Evolutionary conservation across 1,284 basidiomycete species (phyloP).

Genomic region (Boletus sp.): DNA sequence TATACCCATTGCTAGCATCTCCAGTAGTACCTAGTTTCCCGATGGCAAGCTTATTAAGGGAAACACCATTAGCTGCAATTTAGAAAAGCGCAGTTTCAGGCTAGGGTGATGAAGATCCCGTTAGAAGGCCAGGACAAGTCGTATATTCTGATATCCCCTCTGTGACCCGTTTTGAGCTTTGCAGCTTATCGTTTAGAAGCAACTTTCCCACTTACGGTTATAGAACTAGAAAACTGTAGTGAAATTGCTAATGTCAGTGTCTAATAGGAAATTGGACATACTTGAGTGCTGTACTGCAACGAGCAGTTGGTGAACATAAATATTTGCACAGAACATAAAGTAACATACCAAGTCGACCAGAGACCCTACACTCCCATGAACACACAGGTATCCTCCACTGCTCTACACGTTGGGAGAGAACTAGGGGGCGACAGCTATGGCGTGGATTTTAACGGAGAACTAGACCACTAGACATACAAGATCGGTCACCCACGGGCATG

Average conservation of each 20-base stretch:
- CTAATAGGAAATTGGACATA: constrained; percentile 18
- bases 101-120: constrained; percentile 45
- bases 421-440: constrained; percentile 35
- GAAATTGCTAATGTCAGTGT: not conserved
- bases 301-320: not conserved
- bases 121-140: constrained; percentile 49
- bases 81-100: constrained; percentile 58
- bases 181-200: not conserved
- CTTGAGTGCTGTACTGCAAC: constrained; percentile 48
- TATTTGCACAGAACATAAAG: not conserved
- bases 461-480: too few species aligned
- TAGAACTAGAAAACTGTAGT: constrained; percentile 49
- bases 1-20: constrained; percentile 63
- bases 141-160: constrained; percentile 53
- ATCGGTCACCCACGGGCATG: constrained; percentile 38
- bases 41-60: constrained; percentile 57
- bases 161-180: constrained; percentile 21
- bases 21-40: constrained; percentile 60
- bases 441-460: not conserved
- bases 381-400: constrained; percentile 58
- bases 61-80: constrained; percentile 59
- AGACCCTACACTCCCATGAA: constrained; percentile 56
- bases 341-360: constrained; percentile 53
- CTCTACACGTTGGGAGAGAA: constrained; percentile 30
- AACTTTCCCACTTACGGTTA: constrained; percentile 49